A percentile compares a stretch with the other conserved stretches of the same genome.
These are phyloP conservation scores for Ilex aquifolium DNA, from an alignment of 257 asterid genomes.

Conservation along the genomic window DNA sequence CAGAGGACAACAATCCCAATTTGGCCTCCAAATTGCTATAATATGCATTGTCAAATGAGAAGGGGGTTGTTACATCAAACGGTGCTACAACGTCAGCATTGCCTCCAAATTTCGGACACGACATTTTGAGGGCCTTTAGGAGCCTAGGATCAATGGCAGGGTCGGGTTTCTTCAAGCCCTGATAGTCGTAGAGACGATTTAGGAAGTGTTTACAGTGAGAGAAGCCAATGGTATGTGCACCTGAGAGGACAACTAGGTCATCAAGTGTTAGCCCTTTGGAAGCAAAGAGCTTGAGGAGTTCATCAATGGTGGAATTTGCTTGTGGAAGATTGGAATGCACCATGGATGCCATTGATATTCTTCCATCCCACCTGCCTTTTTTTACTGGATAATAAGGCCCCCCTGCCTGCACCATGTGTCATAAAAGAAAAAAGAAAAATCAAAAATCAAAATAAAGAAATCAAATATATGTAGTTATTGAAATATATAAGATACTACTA, in stretches of 20 bases:
- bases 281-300: conserved; percentile 49
- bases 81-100: conserved; percentile 74
- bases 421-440: not conserved
- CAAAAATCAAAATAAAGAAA: not conserved
- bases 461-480: not conserved
- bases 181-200: conserved; percentile 56
- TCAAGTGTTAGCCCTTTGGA: conserved; percentile 71
- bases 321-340: conserved; percentile 67
- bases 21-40: conserved; percentile 81
- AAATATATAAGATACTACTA: not conserved
- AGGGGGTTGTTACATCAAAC: conserved; percentile 89
- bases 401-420: conserved; percentile 40
- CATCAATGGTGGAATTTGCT: conserved; percentile 57
- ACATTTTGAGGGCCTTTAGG: conserved; percentile 74
- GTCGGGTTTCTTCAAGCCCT: conserved; percentile 58
- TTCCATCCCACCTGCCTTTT: conserved; percentile 98
- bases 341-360: conserved; percentile 59
- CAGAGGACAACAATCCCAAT: conserved; percentile 69
- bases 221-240: conserved; percentile 93
- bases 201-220: conserved; percentile 80
- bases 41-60: conserved; percentile 75
- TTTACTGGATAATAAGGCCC: conserved; percentile 90
- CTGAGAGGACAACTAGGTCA: conserved; percentile 79
- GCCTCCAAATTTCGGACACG: conserved; percentile 83
- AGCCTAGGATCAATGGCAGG: conserved; percentile 65